Evolutionary conservation across 1,284 basidiomycete genomes (phyloP), one percentile per base, ranked within the genome.

Genomic region (Cryptococcus sp.): DNA sequence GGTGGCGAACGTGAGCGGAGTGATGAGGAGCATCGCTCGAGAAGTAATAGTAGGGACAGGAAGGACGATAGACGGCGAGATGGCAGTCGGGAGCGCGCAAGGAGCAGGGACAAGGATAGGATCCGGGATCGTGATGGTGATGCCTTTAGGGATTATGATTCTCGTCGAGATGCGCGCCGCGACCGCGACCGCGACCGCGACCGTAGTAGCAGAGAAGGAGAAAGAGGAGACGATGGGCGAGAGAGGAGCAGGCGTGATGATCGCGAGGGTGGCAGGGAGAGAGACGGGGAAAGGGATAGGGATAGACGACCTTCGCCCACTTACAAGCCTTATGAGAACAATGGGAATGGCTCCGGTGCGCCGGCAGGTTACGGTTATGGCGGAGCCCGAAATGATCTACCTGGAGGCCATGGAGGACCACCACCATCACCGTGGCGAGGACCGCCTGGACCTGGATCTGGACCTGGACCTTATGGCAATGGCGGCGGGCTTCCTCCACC

Each of bases 291-390:
- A 3, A 19, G 29, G 16, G 44, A 53, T n/a, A n/a, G 46, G 10
- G 48, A 52, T 20, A 23, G 52, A 41, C 54, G 63, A 43, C 45
- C 45, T 7, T 54, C 53, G 17, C 56, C 60, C 13, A 48, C 54
- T 16, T 58, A 54, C 22, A 46, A 53, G 29, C 55, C 54, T 5
- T 61, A 57, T 26, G 56, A 57, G 19, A 37, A 16, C 17, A 29
- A 43, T 43, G 23, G 19, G 10, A 16, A 19, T 17, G 50, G 34
- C 29, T 5, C 16, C 25, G 19, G 25, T 22, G 48, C 45, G 25
- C 48, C 39, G 19, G 11, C 17, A 3, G 55, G 52, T 7, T 57
- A 59, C 50, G 61, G 61, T 8, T 57, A 66, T 52, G 54, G 59
- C 29, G 29, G 5, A 37, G 51, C 54, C 23, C 46, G 58, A n/a